A percentile compares a stretch with the other conserved stretches of the same genome.
Evolutionary conservation across 2,329 filamentous ascomycete genomes (phyloP).

Genomic region (Pseudogymnoascus sp.): DNA sequence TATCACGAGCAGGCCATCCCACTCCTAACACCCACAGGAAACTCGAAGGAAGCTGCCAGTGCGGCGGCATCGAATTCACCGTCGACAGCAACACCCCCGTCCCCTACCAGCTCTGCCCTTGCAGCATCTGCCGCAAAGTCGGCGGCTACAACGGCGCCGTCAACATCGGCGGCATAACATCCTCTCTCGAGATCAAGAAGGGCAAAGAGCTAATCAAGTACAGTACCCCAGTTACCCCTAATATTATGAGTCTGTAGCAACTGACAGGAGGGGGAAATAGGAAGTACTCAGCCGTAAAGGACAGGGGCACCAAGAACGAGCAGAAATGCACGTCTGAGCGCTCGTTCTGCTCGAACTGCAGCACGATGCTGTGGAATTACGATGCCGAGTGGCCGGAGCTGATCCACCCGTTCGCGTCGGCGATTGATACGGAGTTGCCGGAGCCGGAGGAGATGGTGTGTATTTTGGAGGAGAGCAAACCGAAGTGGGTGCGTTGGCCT

Average conservation of each 20-base stretch:
- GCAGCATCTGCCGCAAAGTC: slow-evolving; percentile 42
- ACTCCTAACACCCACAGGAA: slow-evolving; percentile 27
- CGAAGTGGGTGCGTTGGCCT: slow-evolving; percentile 39
- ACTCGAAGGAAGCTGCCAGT: slow-evolving; percentile 42
- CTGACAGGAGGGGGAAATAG: slow-evolving; percentile 21
- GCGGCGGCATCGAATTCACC: slow-evolving; percentile 38
- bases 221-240: neutral
- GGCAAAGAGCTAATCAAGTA: slow-evolving; percentile 39
- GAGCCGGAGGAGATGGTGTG: slow-evolving; percentile 40
- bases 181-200: slow-evolving; percentile 35
- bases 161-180: slow-evolving; percentile 38
- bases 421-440: slow-evolving; percentile 40
- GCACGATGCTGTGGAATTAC: slow-evolving; percentile 41
- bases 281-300: slow-evolving; percentile 38
- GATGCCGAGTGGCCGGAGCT: slow-evolving; percentile 40
- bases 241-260: too few relatives aligned
- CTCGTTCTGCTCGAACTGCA: slow-evolving; percentile 40
- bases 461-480: slow-evolving; percentile 36
- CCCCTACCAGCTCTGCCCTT: slow-evolving; percentile 41
- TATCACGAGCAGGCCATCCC: neutral
- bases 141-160: slow-evolving; percentile 38
- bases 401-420: slow-evolving; percentile 42
- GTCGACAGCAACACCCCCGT: slow-evolving; percentile 39
- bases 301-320: slow-evolving; percentile 34
- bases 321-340: slow-evolving; percentile 35